A percentile compares a stretch with the other conserved stretches of the same genome.
phyloP scores from a whole-genome alignment of 2,329 filamentous ascomycete species.

The Alternaria ventricosa region DNA sequence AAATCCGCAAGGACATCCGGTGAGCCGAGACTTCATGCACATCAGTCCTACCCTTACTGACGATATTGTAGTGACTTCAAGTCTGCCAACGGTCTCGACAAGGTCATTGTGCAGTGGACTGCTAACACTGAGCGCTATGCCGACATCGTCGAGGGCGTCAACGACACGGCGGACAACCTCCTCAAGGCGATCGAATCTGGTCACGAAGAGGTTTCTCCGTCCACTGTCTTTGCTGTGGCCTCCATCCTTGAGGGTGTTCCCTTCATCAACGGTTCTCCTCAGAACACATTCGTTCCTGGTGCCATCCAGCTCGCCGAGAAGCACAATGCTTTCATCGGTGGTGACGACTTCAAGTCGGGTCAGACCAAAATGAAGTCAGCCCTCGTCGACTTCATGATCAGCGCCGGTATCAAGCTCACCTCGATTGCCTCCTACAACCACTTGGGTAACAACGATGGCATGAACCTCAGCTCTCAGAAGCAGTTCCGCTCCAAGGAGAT shows the following conservation, averaged over 20 bases:
- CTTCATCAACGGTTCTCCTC: slow-evolving; percentile 99
- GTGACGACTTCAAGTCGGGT: slow-evolving; percentile 99
- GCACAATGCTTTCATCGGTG: slow-evolving; percentile 89
- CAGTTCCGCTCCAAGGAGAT: slow-evolving; percentile 99
- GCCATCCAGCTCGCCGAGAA: slow-evolving; percentile 87
- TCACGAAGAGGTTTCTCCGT: slow-evolving; percentile 91
- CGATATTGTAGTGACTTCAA: slow-evolving; percentile 74
- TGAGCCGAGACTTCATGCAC: slow-evolving; percentile 47
- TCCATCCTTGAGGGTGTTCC: slow-evolving; percentile 87
- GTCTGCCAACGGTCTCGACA: slow-evolving; percentile 81
- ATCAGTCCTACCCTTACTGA: slow-evolving; percentile 6
- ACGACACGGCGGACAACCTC: slow-evolving; percentile 95
- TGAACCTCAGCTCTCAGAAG: slow-evolving; percentile 95
- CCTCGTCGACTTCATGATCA: slow-evolving; percentile 97
- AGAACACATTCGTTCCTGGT: slow-evolving; percentile 98
- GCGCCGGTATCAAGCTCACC: slow-evolving; percentile 96
- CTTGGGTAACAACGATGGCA: slow-evolving; percentile 98
- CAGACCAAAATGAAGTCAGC: slow-evolving; percentile 99
- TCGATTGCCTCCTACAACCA: slow-evolving; percentile 99
- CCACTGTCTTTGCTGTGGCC: slow-evolving; percentile 93
- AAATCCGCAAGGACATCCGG: slow-evolving; percentile 91
- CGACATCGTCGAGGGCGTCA: slow-evolving; percentile 84
- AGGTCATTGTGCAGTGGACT: slow-evolving; percentile 97
- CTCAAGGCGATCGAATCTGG: slow-evolving; percentile 84
- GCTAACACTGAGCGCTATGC: slow-evolving; percentile 98